These are phyloP conservation scores for Tilletia caries DNA, from an alignment of 1,284 basidiomycete genomes.

Conservation along the genomic window DNA sequence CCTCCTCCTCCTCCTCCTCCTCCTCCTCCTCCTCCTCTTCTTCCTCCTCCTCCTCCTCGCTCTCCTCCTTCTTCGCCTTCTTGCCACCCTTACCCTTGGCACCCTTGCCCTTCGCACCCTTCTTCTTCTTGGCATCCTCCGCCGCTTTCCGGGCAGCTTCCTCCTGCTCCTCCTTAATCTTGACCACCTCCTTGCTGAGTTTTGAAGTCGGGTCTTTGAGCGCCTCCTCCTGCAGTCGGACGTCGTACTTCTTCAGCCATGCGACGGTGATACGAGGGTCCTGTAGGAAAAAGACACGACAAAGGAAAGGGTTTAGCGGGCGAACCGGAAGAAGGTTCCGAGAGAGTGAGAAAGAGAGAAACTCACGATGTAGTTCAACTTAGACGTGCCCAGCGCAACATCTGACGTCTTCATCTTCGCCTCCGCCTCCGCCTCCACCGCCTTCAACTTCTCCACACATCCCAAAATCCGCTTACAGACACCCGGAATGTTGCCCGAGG, in stretches of 20 bases:
- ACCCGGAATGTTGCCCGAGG: constrained; percentile 56
- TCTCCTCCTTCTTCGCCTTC: constrained; percentile 22
- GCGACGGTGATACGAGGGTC: constrained; percentile 52
- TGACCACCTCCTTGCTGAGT: constrained; percentile 22
- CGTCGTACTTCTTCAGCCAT: constrained; percentile 53
- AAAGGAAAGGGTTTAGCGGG: not conserved
- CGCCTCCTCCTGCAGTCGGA: constrained; percentile 22
- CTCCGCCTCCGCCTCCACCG: constrained; percentile 44
- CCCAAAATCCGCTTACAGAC: constrained; percentile 65
- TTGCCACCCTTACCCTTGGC: constrained; percentile 17
- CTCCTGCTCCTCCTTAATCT: constrained; percentile 21
- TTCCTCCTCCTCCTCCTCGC: constrained; percentile 12
- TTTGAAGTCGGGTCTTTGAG: constrained; percentile 7
- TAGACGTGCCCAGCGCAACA: constrained; percentile 49
- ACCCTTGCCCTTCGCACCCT: constrained; percentile 23
- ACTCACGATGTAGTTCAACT: constrained; percentile 50
- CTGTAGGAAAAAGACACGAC: not conserved
- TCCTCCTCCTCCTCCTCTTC: not conserved
- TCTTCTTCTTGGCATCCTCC: constrained; percentile 21
- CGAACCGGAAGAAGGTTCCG: not conserved
- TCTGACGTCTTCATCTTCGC: constrained; percentile 51
- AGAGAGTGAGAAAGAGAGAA: not conserved
- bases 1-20: constrained; percentile 19
- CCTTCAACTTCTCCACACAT: constrained; percentile 49
- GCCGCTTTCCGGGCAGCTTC: constrained; percentile 8